Conservation (phyloP, 306 rosid genomes). For the Macrotyloma uniflorum region DNA sequence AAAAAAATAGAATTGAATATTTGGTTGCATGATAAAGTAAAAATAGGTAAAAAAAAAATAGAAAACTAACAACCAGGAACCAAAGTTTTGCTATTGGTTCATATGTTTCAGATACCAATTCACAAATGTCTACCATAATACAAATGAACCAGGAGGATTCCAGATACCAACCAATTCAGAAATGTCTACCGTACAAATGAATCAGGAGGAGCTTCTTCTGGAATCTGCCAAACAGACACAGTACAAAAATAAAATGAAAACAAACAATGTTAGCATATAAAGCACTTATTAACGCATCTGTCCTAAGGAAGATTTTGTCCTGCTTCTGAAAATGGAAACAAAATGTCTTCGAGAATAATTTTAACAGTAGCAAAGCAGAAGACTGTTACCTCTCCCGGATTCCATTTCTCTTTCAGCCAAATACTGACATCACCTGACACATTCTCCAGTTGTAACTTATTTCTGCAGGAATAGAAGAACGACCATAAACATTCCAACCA, state of each 20-base stretch:
- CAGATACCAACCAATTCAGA: no score
- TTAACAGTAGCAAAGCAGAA: conserved; percentile 2
- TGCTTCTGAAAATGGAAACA: background rate
- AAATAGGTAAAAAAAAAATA: no score
- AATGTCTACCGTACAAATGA: conserved; percentile 39
- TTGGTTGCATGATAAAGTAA: no score
- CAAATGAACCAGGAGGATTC: conserved; percentile 60
- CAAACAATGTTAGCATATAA: background rate
- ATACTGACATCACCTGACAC: conserved; percentile 51
- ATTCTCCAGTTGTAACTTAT: conserved; percentile 46
- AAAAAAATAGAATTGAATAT: no score
- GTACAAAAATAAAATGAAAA: background rate
- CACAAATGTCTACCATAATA: conserved; percentile 34
- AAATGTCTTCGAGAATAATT: background rate
- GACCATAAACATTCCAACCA: background rate
- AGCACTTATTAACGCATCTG: background rate
- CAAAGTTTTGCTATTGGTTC: background rate
- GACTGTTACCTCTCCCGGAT: conserved; percentile 83
- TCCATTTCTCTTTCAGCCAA: conserved; percentile 86
- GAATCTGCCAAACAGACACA: conserved; percentile 53
- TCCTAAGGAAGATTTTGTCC: conserved; percentile 1
- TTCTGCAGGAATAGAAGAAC: conserved; percentile 50
- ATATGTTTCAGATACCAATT: background rate
- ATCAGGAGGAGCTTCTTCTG: conserved; percentile 75
- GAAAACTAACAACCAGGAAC: conserved; percentile 21